phyloP scores from a whole-genome alignment of 2,329 filamentous ascomycete genomes.

The Fusarium palustre region DNA sequence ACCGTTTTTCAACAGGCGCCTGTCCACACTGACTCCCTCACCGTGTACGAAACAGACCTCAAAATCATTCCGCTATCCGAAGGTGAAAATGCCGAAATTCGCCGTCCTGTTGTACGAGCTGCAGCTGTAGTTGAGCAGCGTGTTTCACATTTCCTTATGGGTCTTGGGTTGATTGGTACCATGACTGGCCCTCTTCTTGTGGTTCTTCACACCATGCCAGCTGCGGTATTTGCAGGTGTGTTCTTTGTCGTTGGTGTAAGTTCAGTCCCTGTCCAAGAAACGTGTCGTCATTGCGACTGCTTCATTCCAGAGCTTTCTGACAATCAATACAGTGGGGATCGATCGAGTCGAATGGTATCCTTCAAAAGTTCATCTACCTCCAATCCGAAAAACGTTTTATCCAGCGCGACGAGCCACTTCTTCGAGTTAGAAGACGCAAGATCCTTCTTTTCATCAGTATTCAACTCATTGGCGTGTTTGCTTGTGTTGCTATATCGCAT shows the following conservation, averaged over 20 bases:
- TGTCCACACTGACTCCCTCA: conserved; percentile 1
- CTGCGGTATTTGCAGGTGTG: neutral
- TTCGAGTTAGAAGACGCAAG: neutral
- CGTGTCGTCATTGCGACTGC: accelerated
- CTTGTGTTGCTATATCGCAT: neutral
- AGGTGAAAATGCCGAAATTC: neutral
- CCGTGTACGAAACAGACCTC: neutral
- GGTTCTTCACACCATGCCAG: neutral
- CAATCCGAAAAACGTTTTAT: conserved; percentile 8
- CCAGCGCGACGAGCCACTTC: conserved; percentile 3
- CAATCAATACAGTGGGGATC: neutral
- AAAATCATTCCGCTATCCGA: neutral
- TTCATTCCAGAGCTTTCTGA: neutral
- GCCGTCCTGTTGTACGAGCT: neutral
- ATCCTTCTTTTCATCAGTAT: neutral
- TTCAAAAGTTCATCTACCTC: conserved; percentile 3
- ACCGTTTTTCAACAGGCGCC: neutral
- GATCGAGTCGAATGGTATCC: conserved; percentile 4
- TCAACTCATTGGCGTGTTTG: neutral
- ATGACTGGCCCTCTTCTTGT: conserved; percentile 9
- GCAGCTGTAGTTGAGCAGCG: conserved; percentile 10
- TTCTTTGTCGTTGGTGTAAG: conserved; percentile 14
- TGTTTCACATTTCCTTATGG: conserved; percentile 4
- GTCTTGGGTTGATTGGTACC: neutral
- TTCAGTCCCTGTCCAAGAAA: accelerated